Evolutionary conservation across 441 rosid species (phyloP).

Genomic region (Brassica hybrid): DNA sequence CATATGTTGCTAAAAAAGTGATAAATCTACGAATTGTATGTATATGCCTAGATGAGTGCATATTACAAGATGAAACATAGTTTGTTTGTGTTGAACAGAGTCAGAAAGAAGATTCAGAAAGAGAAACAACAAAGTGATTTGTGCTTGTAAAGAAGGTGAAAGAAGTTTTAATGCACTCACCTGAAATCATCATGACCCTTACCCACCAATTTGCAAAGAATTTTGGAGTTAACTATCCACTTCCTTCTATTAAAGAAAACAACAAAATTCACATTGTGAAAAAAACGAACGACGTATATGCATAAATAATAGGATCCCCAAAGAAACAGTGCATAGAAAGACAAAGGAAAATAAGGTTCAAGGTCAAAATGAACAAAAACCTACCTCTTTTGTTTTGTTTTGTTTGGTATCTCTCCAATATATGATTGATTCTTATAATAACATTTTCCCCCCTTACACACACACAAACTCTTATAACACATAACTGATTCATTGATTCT

Average conservation of each 20-base stretch:
- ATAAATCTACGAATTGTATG: not conserved
- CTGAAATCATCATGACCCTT: conserved; percentile 79
- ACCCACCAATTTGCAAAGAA: conserved; percentile 68
- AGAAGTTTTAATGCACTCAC: conserved; percentile 61
- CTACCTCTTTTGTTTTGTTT: conserved; percentile 41
- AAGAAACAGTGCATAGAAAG: conserved; percentile 25
- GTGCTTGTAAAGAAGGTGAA: conserved; percentile 7
- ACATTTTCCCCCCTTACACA: conserved; percentile 15
- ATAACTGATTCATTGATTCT: conserved; percentile 26
- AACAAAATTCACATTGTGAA: conserved; percentile 42
- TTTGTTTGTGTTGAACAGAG: conserved; percentile 19
- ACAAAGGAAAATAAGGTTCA: conserved; percentile 14
- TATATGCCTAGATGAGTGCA: conserved; percentile 24
- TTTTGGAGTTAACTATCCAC: conserved; percentile 73
- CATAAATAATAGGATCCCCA: conserved; percentile 22
- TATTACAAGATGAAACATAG: conserved; percentile 10
- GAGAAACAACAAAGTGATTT: not conserved
- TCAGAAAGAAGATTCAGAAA: not conserved
- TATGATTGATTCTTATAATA: conserved; percentile 35
- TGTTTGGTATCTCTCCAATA: conserved; percentile 25
- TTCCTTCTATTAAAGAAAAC: conserved; percentile 72
- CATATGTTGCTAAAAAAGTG: not conserved
- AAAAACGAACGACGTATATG: not conserved
- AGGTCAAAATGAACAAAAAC: conserved; percentile 34
- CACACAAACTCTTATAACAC: conserved; percentile 39